Base-by-base conservation (phyloP, 1,139 yeast species). In the Nakaseomyces kungkrabaensis region DNA sequence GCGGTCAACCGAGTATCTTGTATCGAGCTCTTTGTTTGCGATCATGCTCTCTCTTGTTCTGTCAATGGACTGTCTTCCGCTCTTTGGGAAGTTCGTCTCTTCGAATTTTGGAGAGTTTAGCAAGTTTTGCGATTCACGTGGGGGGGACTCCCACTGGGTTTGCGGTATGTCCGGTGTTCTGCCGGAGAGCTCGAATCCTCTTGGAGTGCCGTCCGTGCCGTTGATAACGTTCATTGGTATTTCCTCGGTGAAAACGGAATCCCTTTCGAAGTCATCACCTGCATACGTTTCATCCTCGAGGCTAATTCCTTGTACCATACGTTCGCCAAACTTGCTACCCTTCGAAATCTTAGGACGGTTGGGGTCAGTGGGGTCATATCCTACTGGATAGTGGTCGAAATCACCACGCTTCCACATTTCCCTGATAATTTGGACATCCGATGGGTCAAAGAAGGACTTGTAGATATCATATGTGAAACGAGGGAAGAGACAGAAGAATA, bases 391-490 rank as follows among this genome's bases (percentile, higher is more conserved):
- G 25, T 74, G 76, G 56, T 72, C 77, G 56, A 76, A 77, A 59
- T 81, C 82, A 26, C 88, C 88, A 51, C 75, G 70, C 47, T 68
- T 67, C 56, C 78, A 77, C 66, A 82, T 78, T 68, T 92, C 97
- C 57, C 97, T 75, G 53, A 92, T 77, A 56, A 92, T 81, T 63
- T 92, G 97, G 52, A 86, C 73, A 67, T 92, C 97, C 50, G 72
- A 72, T 8, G 98, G 98, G 61, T 69, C 70, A 63, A 74, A 79
- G 43, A 85, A 66, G 59, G 80, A 82, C 57, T 76, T 80, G 45
- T 78, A 63, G 48, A 81, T 73, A 68, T 86, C 89, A 60, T 73
- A 76, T 32, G 81, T 68, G 63, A 87, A 81, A 57, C 95, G 77
- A 8, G 97, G 97, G 24, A 88, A 61, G 56, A 92, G 67, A 66